Conservation (phyloP, 768 basidiomycete species). For the Zangia roseola region DNA sequence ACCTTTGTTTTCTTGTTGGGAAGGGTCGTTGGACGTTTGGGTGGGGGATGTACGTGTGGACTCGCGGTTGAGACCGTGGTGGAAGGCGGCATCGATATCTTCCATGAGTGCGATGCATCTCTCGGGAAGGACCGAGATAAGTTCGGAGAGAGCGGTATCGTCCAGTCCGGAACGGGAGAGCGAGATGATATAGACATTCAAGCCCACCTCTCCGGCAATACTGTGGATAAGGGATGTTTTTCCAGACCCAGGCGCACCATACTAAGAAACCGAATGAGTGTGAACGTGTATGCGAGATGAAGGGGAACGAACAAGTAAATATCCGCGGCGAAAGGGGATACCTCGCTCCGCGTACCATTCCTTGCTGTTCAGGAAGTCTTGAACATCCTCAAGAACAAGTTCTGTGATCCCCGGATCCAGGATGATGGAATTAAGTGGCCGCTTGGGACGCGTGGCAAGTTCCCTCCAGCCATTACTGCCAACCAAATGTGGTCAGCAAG, state of each 20-base stretch:
- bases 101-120: slow-evolving; percentile 79
- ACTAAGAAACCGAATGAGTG: slow-evolving; percentile 31
- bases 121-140: slow-evolving; percentile 64
- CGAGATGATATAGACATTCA: slow-evolving; percentile 73
- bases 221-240: slow-evolving; percentile 79
- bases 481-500: background rate
- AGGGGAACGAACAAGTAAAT: slow-evolving; percentile 49
- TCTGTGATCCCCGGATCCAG: slow-evolving; percentile 70
- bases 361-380: slow-evolving; percentile 67
- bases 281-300: background rate
- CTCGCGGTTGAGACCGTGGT: slow-evolving; percentile 40
- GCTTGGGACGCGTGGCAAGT: slow-evolving; percentile 59
- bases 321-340: slow-evolving; percentile 80
- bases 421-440: slow-evolving; percentile 64
- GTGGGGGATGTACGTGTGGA: background rate
- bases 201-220: slow-evolving; percentile 72
- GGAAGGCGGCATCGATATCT: slow-evolving; percentile 80
- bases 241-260: slow-evolving; percentile 75
- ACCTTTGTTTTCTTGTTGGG: slow-evolving; percentile 8
- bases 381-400: slow-evolving; percentile 62
- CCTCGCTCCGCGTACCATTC: slow-evolving; percentile 74
- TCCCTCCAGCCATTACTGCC: slow-evolving; percentile 49
- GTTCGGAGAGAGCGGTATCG: slow-evolving; percentile 54
- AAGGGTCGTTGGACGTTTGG: background rate
- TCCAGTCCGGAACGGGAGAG: slow-evolving; percentile 63